phyloP scores from a whole-genome alignment of 106 monocot genomes.

The Dendrobium nobile region DNA sequence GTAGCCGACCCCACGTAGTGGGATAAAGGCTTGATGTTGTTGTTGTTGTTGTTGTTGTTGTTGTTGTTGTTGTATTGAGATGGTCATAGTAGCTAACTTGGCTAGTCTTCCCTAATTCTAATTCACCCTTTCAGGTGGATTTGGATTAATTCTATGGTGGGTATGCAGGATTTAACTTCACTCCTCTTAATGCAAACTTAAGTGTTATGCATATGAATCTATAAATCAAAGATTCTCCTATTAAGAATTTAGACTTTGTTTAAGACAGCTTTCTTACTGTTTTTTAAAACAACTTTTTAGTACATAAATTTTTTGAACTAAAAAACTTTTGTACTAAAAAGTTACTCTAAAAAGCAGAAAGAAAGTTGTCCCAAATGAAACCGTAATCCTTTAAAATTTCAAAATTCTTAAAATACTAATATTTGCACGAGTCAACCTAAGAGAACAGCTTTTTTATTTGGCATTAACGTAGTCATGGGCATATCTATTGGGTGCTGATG shows the following conservation, averaged over 20 bases:
- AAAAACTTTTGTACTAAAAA: no score
- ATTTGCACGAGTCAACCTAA: neutral
- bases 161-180: neutral
- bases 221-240: neutral
- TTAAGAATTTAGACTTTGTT: neutral
- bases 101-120: neutral
- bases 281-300: no score
- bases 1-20: no score
- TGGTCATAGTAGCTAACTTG: no score
- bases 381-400: neutral
- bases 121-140: neutral
- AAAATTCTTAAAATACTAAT: neutral
- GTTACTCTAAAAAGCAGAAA: no score
- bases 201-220: neutral
- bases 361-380: no score
- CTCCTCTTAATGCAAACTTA: neutral
- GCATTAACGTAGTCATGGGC: neutral
- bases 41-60: no score
- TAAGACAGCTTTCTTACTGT: no score
- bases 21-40: no score
- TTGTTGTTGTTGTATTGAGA: neutral
- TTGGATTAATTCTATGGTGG: neutral
- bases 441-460: neutral
- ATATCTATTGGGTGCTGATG: neutral
- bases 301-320: no score